Evolutionary conservation across 768 basidiomycete species (phyloP).

Genomic region (Calocera viscosa): DNA sequence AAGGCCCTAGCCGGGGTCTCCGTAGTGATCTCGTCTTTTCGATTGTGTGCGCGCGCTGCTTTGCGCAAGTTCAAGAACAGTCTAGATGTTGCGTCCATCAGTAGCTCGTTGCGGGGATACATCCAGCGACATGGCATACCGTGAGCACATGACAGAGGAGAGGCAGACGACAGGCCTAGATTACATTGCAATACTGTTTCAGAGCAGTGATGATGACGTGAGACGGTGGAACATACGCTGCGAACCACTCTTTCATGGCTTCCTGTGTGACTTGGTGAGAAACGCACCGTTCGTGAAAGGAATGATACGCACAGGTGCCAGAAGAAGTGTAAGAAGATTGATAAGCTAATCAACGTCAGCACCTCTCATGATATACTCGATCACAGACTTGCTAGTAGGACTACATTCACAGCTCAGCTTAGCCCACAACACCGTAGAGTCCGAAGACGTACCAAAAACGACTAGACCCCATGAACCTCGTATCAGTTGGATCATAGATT

Average conservation of each 20-base stretch:
- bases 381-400: neutral
- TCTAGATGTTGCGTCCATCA: neutral
- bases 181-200: too few relatives aligned
- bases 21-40: neutral
- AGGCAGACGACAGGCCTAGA: neutral
- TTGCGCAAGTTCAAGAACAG: neutral
- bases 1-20: neutral
- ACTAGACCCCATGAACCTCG: neutral
- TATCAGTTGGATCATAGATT: neutral
- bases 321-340: neutral
- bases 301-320: neutral
- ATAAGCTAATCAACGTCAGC: neutral
- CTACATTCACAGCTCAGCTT: neutral
- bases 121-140: neutral
- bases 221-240: neutral
- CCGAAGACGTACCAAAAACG: neutral
- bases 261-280: neutral
- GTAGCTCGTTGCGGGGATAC: neutral
- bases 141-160: conserved; percentile 1
- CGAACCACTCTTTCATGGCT: neutral
- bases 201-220: too few relatives aligned
- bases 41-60: neutral
- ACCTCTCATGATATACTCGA: neutral
- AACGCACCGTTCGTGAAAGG: neutral
- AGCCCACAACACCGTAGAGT: neutral